Base-by-base conservation (phyloP, 75 land plant species). In the Cupressus sempervirens region DNA sequence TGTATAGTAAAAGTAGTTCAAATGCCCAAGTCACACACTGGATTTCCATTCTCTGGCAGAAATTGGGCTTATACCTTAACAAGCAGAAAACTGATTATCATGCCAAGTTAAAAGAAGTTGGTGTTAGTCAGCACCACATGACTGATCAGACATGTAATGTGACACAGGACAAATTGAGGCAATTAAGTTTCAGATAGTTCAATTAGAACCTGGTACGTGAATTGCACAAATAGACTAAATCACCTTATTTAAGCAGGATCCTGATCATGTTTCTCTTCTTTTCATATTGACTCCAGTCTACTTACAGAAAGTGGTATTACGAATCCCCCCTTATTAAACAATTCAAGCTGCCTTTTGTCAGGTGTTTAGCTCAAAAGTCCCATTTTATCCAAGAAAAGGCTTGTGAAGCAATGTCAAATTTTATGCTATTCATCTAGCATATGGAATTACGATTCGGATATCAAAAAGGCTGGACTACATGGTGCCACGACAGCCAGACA, bases 181-280 rank as follows among this genome's bases (percentile, higher is more conserved):
- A 3, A 75, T 9, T 32, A 14, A 41, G 14, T 41, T 15, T 76
- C 14, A 20, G 23, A 36, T 38, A 38, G 79, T 41, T 38, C 45
- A 36, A 43, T 8, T 75, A 11, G 15, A 38, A 38, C 79, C 18
- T 8, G 36, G 75, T 14, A 72, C 2, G 75, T 8, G 13, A 38
- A 76, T 38, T 76, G 79, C 41, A 35, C 38, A 14, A 76, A 76
- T 38, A 76, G 23, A 76, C 79, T 35, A 34, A 75, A 75, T 76
- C 36, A 38, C 18, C 41, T 76, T 1, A 76, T 5, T 36, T 14
- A 41, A 15, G 41, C 0, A 36, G 13, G 13, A 30, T 72, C 12
- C 36, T 72, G 35, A 72, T 14, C 75, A 30, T 72, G 75, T 72
- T 32, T 72, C 12, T 32, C 32, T 72, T 9, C 12, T 11, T 72